phyloP scores from a whole-genome alignment of 2,329 filamentous ascomycete genomes.

The Teratosphaeriaceae sp. region DNA sequence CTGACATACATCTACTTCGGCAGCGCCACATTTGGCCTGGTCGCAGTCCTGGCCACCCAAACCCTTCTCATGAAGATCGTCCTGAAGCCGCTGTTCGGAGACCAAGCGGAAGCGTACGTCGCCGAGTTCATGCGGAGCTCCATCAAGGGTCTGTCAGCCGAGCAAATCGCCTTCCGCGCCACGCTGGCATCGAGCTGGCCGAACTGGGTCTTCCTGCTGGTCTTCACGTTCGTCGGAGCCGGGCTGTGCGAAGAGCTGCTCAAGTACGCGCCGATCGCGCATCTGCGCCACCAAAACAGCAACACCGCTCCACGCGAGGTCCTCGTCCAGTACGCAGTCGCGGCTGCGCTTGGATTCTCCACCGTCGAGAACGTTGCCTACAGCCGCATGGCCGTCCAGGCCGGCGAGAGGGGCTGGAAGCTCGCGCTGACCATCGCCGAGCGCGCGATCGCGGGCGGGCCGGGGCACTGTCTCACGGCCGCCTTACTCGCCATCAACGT shows the following conservation, averaged over 20 bases:
- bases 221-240: background rate
- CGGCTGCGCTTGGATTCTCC: constrained; percentile 6
- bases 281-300: constrained; percentile 27
- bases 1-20: constrained; percentile 2
- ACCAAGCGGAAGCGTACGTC: background rate
- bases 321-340: constrained; percentile 8
- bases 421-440: constrained; percentile 5
- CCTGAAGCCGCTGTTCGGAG: background rate
- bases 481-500: constrained; percentile 1
- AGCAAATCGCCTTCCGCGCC: background rate
- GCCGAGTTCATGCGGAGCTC: background rate
- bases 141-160: background rate
- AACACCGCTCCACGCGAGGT: background rate
- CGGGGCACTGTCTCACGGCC: constrained; percentile 5
- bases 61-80: background rate
- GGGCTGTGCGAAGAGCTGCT: background rate
- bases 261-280: constrained; percentile 1
- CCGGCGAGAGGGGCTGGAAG: constrained; percentile 2
- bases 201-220: background rate
- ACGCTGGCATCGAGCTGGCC: background rate
- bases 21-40: constrained; percentile 1
- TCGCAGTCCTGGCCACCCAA: background rate
- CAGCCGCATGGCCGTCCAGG: background rate
- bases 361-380: constrained; percentile 8
- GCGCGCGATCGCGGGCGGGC: constrained; percentile 2